phyloP scores from a whole-genome alignment of 805 yeast genomes.

The Ogataea nitratoaversa region DNA sequence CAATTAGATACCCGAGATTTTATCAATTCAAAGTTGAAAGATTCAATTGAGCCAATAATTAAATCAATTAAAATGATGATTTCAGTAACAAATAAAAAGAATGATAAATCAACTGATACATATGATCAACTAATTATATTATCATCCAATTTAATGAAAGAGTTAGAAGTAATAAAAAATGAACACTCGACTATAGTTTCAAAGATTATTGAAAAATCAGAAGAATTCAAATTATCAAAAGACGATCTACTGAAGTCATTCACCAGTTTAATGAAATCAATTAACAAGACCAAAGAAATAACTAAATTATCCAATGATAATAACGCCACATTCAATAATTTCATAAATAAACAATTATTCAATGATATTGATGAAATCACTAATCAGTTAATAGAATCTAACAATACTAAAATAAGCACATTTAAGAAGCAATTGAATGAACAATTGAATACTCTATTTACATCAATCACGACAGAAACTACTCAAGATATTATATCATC shows the following conservation, averaged over 20 bases:
- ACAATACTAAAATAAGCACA: constrained; percentile 5
- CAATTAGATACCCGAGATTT: constrained; percentile 12
- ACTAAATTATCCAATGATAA: constrained; percentile 1
- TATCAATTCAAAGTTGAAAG: constrained; percentile 14
- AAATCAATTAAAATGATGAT: constrained; percentile 7
- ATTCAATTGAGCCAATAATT: constrained; percentile 12
- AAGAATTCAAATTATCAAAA: constrained; percentile 9
- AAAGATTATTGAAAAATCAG: constrained; percentile 7
- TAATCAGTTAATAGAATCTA: constrained; percentile 1
- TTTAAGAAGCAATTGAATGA: constrained; percentile 5
- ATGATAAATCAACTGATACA: not conserved
- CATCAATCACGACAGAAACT: constrained; percentile 8
- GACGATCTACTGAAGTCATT: constrained; percentile 5
- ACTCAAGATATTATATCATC: constrained; percentile 5
- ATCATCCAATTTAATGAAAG: not conserved
- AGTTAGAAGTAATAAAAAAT: constrained; percentile 3
- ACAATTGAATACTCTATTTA: constrained; percentile 8
- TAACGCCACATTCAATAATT: constrained; percentile 8
- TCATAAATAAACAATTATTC: constrained; percentile 6
- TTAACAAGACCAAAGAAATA: not conserved
- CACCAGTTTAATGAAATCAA: not conserved
- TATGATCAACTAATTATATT: constrained; percentile 3
- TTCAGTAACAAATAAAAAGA: too few species aligned
- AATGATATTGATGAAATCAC: constrained; percentile 1
- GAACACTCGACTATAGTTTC: constrained; percentile 7